A percentile compares a stretch with the other conserved stretches of the same genome.
Evolutionary conservation across 1,284 basidiomycete species (phyloP).

Genomic region (Tetrapyrgos nigripes): DNA sequence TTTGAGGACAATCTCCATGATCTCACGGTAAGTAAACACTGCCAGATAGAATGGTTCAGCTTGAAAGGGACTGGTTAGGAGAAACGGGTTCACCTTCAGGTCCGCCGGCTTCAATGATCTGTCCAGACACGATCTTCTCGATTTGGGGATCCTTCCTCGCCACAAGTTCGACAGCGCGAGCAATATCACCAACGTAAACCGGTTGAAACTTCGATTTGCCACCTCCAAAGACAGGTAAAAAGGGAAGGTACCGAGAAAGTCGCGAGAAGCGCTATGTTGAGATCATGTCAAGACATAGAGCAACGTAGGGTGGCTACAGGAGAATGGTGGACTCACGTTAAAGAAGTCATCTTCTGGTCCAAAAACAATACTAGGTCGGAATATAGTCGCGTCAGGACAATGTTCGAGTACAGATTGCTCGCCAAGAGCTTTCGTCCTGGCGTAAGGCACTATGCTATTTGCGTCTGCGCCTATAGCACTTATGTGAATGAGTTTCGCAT

Average conservation of each 20-base stretch:
- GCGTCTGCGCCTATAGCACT: constrained; percentile 67
- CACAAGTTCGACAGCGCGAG: constrained; percentile 63
- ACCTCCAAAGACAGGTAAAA: constrained; percentile 76
- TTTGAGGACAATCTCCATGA: constrained; percentile 67
- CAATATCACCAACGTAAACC: constrained; percentile 72
- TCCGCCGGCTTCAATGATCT: constrained; percentile 72
- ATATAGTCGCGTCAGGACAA: constrained; percentile 62
- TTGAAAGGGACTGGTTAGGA: not conserved
- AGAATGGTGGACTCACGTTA: constrained; percentile 47
- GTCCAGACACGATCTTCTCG: constrained; percentile 51
- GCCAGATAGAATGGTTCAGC: constrained; percentile 6
- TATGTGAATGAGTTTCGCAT: constrained; percentile 65
- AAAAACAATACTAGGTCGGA: constrained; percentile 75
- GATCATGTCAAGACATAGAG: not conserved
- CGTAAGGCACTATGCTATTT: constrained; percentile 55
- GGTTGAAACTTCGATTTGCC: constrained; percentile 72
- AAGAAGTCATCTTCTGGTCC: constrained; percentile 79
- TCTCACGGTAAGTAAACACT: constrained; percentile 71
- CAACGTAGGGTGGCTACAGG: not conserved
- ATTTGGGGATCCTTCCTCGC: constrained; percentile 52
- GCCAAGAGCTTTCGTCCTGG: constrained; percentile 67
- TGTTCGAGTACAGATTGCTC: constrained; percentile 56
- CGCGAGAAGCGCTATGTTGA: constrained; percentile 60
- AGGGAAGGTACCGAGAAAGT: constrained; percentile 64
- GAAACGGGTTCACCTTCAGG: constrained; percentile 56